Base-by-base conservation (phyloP, 805 yeast species). In the Starmera pachycereana region DNA sequence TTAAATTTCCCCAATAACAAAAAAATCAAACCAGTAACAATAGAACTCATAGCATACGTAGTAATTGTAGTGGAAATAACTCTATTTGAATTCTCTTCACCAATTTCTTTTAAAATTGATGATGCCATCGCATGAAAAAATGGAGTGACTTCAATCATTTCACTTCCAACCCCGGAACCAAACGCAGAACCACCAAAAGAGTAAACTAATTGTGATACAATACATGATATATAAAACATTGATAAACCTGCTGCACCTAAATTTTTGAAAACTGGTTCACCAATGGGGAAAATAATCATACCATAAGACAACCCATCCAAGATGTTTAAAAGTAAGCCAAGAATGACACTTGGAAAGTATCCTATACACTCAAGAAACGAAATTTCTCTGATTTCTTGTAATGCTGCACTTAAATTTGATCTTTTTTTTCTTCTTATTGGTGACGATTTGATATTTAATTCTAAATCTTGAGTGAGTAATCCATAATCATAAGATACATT, bases 121-220 rank as follows among this genome's bases (percentile, higher is more conserved):
- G 74, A 66, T 1, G 97, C 97, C 95, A 92, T 89, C 3, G 94
- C 72, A 55, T 92, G 98, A 67, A 90, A 90, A 58, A 92, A 92
- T 2, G 98, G 98, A 2, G 96, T 95, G n/a, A 92, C 87, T 59
- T 92, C 98, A 48, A 92, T 92, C 98, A 92, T 92, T 62, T 92
- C 97, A 4, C 96, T 84, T 1, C 98, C 98, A 35, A 90, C 78
- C n/a, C 95, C 96, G 2, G 88, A 72, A 45, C 76, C 77, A 64
- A 92, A 90, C 8, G 85, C 83, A 12, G 96, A 85, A 1, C 94
- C 94, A 12, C 98, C 98, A 19, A 85, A 60, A 0, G 97, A 88
- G 56, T 76, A 89, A 6, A 87, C 84, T 46, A 88, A 62, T 58
- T 92, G 98, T 0, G 95, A 83, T 1, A 90, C 73, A n/a, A 92